Evolutionary conservation across 192 early-diverging fungal species (phyloP), one percentile per base, ranked within the genome.

Genomic region (Coemansia sp.): DNA sequence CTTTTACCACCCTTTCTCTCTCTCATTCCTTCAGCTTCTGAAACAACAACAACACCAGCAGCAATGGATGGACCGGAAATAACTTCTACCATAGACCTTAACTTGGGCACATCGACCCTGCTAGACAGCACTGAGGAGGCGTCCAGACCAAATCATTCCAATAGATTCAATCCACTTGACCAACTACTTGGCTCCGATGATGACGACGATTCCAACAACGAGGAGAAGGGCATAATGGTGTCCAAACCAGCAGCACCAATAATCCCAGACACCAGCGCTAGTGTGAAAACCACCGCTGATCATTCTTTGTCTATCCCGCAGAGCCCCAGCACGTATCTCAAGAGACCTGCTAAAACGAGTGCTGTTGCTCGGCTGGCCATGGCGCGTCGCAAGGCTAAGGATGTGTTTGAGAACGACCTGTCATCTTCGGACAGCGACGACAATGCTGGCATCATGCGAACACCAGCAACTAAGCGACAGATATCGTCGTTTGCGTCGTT

Each of bases 121-220:
- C 58, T 66, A 21, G 48, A 46, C 5, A 62, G 62, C 8, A 22
- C 22, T 9, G 39, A 22, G 8, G 39, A 47, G 10, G 15, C 37
- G 32, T 8, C 62, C 39, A 59, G 39, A 16, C 15, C 57, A 37
- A 40, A 15, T 3, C 9, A n/a, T 10, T 13, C 55, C 4, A 59
- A 41, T 32, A 63, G 22, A 47, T 81, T 65, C 41, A 69, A 81
- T 46, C 70, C 70, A 13, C 45, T 81, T 10, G 78, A 69, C 13
- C 70, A 81, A 67, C 63, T 81, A 5, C 70, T 81, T 18, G 63
- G 39, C 15, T 71, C 72, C 3, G 72, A 80, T 40, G 61, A 62
- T 19, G 70, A 66, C 26, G 6, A 15, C 12, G 60, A 68, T 42
- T 54, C 57, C 15, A 37, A 59, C 37, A 59, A n/a, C 37, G 48